Conservation (phyloP, 164 flowering plant genomes). For the Cinnamomum micranthum region DNA sequence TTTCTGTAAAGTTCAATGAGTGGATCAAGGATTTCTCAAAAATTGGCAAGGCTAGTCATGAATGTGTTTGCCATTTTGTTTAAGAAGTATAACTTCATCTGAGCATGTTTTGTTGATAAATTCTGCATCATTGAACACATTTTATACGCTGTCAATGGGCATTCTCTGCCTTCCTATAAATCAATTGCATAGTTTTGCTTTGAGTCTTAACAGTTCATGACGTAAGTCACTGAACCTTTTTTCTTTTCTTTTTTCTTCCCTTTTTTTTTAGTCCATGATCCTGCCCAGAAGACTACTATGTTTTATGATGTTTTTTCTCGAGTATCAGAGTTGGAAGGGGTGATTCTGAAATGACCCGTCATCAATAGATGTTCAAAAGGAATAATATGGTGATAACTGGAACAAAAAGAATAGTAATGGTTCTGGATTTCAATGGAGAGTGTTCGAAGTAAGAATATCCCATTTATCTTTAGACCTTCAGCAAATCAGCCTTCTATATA, state of each 20-base stretch:
- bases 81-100: too few species aligned
- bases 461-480: neutral
- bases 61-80: too few species aligned
- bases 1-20: too few species aligned
- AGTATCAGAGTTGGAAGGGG: constrained; percentile 48
- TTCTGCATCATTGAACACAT: too few species aligned
- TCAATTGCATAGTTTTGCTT: too few species aligned
- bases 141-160: too few species aligned
- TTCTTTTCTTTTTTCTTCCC: neutral
- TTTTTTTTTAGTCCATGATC: neutral
- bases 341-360: constrained; percentile 37
- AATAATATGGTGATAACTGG: constrained; percentile 32
- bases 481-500: neutral
- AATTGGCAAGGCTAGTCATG: too few species aligned
- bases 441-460: constrained; percentile 42
- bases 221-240: neutral
- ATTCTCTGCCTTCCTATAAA: too few species aligned
- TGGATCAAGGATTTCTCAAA: too few species aligned
- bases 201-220: too few species aligned
- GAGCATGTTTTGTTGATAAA: too few species aligned
- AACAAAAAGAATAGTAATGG: constrained; percentile 20
- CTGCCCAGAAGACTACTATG: neutral
- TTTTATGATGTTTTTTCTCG: neutral
- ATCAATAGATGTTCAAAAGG: constrained; percentile 48
- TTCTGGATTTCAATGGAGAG: constrained; percentile 28